phyloP scores from a whole-genome alignment of 495 filamentous ascomycete genomes.

The Penicillium alfredii region DNA sequence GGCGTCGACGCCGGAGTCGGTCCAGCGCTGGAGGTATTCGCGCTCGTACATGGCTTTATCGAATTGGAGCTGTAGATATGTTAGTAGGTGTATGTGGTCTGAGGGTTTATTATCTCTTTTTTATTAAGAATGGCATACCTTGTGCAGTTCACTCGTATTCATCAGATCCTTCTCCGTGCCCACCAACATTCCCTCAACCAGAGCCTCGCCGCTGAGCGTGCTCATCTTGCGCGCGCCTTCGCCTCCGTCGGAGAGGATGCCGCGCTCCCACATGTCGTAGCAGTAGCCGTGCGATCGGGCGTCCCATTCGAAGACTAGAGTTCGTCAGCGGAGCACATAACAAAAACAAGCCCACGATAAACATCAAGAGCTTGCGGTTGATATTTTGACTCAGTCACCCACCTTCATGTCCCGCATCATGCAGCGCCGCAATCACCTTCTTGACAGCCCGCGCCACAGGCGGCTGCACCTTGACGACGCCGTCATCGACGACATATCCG shows the following conservation, averaged over 20 bases:
- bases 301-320: slow-evolving; percentile 39
- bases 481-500: slow-evolving; percentile 47
- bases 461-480: slow-evolving; percentile 47
- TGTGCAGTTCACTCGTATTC: no score
- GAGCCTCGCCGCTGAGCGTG: slow-evolving; percentile 48
- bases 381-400: no score
- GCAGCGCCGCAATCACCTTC: slow-evolving; percentile 33
- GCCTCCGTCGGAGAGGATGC: slow-evolving; percentile 54
- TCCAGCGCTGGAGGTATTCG: slow-evolving; percentile 47
- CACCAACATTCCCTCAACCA: slow-evolving; percentile 41
- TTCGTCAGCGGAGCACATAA: slow-evolving; percentile 1
- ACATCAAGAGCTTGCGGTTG: no score
- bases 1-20: slow-evolving; percentile 53
- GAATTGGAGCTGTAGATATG: slow-evolving; percentile 33
- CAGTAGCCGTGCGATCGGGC: slow-evolving; percentile 17
- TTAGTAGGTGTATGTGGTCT: no score
- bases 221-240: slow-evolving; percentile 42
- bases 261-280: slow-evolving; percentile 37
- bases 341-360: no score
- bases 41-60: slow-evolving; percentile 31
- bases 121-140: no score
- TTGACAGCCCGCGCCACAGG: slow-evolving; percentile 39
- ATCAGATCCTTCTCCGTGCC: slow-evolving; percentile 23
- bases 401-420: slow-evolving; percentile 38
- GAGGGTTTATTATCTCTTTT: no score